Evolutionary conservation across 805 yeast species (phyloP), one percentile per base, ranked within the genome.

Genomic region (Starmerella apis): DNA sequence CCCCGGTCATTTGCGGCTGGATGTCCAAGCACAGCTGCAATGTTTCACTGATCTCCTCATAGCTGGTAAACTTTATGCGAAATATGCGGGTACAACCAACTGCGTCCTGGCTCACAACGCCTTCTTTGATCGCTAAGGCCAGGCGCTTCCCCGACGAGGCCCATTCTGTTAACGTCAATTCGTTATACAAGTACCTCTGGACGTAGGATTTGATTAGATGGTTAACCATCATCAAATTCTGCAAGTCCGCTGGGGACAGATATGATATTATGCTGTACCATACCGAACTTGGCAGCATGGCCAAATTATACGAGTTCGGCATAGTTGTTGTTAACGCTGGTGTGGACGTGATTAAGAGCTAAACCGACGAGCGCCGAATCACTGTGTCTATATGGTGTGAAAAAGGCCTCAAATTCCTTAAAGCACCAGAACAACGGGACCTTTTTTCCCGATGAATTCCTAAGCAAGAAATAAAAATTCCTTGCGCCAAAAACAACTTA

Each of bases 151-250:
- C 61, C 6, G 51, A 37, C 13, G 48, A 46, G 9, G 58, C 59
- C 59, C 56, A 50, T 27, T 56, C 61, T 2, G 58, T 49, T n/a
- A 57, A 43, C 3, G 50, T 42, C 22, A 56, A 46, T 22, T 56
- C 55, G 35, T 38, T 45, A 48, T 56, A 55, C 11, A 57, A 31
- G 16, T 47, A 36, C n/a, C 48, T 49, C 41, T 52, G 50, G 18
- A 50, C 54, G 7, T 19, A n/a, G 22, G 16, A 30, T 16, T 47
- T 48, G 41, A 56, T 31, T 16, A 18, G 37, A 13, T 33, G 47
- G 31, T 49, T 50, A 11, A 53, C 50, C 13, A 58, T 47, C 45
- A 53, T 38, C 16, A 57, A 50, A 13, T 31, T 36, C 19, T 41
- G 48, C 37, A 54, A 35, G 50, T 55, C 59, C 4, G 25, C 8